phyloP scores from a whole-genome alignment of 768 basidiomycete genomes.

The Lenzites betulinus region DNA sequence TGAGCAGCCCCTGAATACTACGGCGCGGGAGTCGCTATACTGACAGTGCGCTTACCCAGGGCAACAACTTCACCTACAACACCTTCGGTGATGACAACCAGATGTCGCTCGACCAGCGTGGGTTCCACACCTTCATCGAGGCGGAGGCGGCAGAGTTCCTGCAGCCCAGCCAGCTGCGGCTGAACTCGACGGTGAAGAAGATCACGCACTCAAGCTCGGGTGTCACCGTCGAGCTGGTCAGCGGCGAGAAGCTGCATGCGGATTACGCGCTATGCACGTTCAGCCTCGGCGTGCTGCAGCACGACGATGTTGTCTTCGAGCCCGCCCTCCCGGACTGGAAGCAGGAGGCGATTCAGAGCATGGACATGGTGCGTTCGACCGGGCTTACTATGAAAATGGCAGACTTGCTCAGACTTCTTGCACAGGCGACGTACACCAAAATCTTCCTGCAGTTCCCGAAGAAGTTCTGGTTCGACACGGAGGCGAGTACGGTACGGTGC shows the following conservation, averaged over 20 bases:
- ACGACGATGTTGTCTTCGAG: conserved; percentile 56
- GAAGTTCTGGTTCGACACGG: conserved; percentile 60
- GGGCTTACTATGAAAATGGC: background rate
- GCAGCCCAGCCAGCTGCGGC: conserved; percentile 43
- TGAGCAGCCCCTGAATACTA: conserved; percentile 18
- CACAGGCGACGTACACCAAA: conserved; percentile 60
- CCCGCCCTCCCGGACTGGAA: conserved; percentile 63
- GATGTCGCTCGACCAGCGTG: conserved; percentile 59
- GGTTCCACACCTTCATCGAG: conserved; percentile 58
- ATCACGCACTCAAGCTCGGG: conserved; percentile 48
- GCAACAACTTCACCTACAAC: conserved; percentile 61
- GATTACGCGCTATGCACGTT: conserved; percentile 67
- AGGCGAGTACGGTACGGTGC: conserved; percentile 31
- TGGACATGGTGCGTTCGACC: conserved; percentile 53
- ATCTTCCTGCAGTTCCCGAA: conserved; percentile 64
- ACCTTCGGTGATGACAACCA: conserved; percentile 53
- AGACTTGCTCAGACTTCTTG: conserved; percentile 11
- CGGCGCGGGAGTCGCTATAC: background rate
- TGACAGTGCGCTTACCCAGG: conserved; percentile 35
- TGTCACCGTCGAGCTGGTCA: conserved; percentile 49
- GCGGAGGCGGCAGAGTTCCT: conserved; percentile 60
- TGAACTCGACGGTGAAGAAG: conserved; percentile 51
- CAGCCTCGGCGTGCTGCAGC: conserved; percentile 68
- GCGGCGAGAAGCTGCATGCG: conserved; percentile 47
- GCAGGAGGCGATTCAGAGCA: conserved; percentile 61